Evolutionary conservation across 1,284 basidiomycete genomes (phyloP), one percentile per base, ranked within the genome.

Genomic region (Mycena sp.): DNA sequence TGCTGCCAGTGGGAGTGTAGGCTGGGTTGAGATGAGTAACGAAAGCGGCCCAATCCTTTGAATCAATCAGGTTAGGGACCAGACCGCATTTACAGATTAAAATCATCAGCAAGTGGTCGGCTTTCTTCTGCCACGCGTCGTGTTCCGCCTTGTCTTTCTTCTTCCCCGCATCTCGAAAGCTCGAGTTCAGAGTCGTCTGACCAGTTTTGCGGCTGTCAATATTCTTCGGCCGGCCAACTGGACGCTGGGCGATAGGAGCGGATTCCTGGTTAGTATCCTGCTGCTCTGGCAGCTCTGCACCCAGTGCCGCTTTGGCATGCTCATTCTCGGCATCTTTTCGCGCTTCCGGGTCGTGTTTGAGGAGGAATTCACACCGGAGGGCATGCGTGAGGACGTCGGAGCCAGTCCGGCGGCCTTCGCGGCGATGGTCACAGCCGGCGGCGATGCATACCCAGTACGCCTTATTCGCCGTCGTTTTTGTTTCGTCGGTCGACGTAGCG

Each of bases 311-410:
- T 43, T 14, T 41, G 4, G 51, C 51, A n/a, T 53, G 51, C 38
- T 53, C 26, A 41, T 53, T 23, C n/a, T 53, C 51, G 38, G 51
- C 51, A 10, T 53, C 51, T 11, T 21, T n/a, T 29, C 51, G 25
- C 19, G 51, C 51, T 40, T 19, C 38, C 14, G 51, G 51, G 29
- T 53, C 2, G n/a, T 53, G 38, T 30, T 28, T 9, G 9, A 2
- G 51, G 40, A 53, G 51, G 29, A 19, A 16, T 21, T 53, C 51
- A 30, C 51, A 53, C 29, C 51, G 51, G 40, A 53, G 38, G 4
- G 51, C 51, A 30, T 53, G 51, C 51, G 51, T 53, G 40, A 53
- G 38, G 51, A 53, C 51, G 1, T 53, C 51, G 25, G 51, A 23
- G 19, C 3, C 2, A 5, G n/a, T 43, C 38, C 51, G 51, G 40